phyloP scores from a whole-genome alignment of 371 early-diverging fungal genomes.

The Rozella allomycis region DNA sequence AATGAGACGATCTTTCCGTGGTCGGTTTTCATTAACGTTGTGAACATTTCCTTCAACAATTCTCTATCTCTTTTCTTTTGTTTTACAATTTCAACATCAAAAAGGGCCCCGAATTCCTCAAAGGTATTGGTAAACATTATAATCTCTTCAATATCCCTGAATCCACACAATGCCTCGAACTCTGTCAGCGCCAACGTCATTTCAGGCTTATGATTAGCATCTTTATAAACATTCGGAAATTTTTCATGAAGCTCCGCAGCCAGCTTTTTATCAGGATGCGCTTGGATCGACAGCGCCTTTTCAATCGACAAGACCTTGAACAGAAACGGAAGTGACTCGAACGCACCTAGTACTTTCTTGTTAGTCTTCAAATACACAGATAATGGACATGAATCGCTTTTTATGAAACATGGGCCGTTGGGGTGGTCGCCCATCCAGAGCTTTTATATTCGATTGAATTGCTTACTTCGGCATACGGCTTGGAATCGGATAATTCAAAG shows the following conservation, averaged over 20 bases:
- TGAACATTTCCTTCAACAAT: background rate
- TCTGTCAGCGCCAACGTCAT: conserved; percentile 81
- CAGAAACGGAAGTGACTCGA: conserved; percentile 73
- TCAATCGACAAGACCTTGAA: conserved; percentile 87
- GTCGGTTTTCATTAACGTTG: background rate
- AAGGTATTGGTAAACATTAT: conserved; percentile 28
- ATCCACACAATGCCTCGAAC: conserved; percentile 89
- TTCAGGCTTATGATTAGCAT: conserved; percentile 84
- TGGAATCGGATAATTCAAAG: conserved; percentile 25
- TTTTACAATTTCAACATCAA: too few relatives aligned
- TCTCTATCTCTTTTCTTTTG: too few relatives aligned
- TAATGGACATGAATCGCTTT: background rate
- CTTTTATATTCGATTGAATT: conserved; percentile 9
- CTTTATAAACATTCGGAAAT: conserved; percentile 36
- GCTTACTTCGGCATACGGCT: conserved; percentile 71
- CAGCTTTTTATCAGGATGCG: conserved; percentile 80
- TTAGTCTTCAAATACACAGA: conserved; percentile 6
- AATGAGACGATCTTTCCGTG: background rate
- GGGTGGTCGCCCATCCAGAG: conserved; percentile 97
- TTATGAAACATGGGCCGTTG: conserved; percentile 46
- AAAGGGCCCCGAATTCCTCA: conserved; percentile 48
- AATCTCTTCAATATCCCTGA: conserved; percentile 67
- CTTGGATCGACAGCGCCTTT: conserved; percentile 90
- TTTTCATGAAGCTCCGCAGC: conserved; percentile 46
- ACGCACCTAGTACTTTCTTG: conserved; percentile 22